Evolutionary conservation across 352 stramenopile species (phyloP).

Genomic region (Globisporangium paddicum): DNA sequence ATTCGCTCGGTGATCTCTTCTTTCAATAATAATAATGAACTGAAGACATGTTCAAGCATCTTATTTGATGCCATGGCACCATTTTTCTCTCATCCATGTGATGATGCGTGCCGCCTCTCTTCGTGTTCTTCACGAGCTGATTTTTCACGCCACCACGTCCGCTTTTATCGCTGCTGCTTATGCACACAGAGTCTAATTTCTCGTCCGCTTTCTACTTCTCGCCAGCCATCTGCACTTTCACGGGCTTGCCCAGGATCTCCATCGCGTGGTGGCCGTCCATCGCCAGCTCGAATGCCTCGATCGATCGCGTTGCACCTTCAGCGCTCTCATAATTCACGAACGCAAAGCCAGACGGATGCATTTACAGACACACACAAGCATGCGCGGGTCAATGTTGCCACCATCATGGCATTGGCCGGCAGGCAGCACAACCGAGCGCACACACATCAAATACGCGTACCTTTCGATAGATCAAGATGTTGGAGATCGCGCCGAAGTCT

Average conservation of each 20-base stretch:
- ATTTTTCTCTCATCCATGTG: not conserved
- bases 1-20: slow-evolving; percentile 16
- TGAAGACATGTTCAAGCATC: not conserved
- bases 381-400: too few species aligned
- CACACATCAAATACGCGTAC: too few species aligned
- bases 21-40: not conserved
- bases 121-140: not conserved
- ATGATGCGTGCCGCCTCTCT: not conserved
- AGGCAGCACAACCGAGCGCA: too few species aligned
- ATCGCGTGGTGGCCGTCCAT: slow-evolving; percentile 22
- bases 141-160: not conserved
- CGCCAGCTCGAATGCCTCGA: slow-evolving; percentile 27
- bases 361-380: not conserved
- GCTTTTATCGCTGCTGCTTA: not conserved
- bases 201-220: slow-evolving; percentile 13
- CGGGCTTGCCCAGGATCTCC: slow-evolving; percentile 63
- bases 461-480: slow-evolving; percentile 68
- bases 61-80: too few species aligned
- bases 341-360: slow-evolving; percentile 72
- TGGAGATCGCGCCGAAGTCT: slow-evolving; percentile 70
- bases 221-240: slow-evolving; percentile 68
- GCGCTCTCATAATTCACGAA: slow-evolving; percentile 61
- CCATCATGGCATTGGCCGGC: not conserved
- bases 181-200: not conserved
- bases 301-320: slow-evolving; percentile 39